Evolutionary conservation across 371 early-diverging fungal genomes (phyloP), one percentile per base, ranked within the genome.

Genomic region (Sporodiniella umbellata): DNA sequence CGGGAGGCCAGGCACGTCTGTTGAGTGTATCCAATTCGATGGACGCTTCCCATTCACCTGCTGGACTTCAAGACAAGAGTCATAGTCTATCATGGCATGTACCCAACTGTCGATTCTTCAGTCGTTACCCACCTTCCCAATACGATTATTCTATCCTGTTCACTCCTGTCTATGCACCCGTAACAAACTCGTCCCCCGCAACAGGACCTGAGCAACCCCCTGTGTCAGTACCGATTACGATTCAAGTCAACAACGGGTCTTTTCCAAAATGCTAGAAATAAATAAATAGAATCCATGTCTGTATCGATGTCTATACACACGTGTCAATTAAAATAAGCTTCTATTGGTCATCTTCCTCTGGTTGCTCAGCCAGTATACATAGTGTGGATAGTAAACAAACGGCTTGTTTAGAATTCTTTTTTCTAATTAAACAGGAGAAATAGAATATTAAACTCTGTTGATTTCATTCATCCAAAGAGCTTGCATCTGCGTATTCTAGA

Each of bases 41-140:
- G 10, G 17, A 24, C 5, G 48, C 56, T n/a, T 25, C 31, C n/a
- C 43, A 53, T 45, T 60, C 48, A 10, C 50, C 64, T 12, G 53
- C 48, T 11, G 56, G 56, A 14, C 21, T 39, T 18, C 26, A 44
- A 15, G 53, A 37, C 24, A 23, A 44, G 12, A 33, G 47, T 14
- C 48, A 46, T 17, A 49, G 39, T 10, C 31, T 43, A 2, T 18
- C 11, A 14, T 64, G 56, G 50, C 55, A 33, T 19, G 46, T 43
- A n/a, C 60, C 60, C 28, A 60, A 56, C 33, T 64, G 64, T 21
- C 51, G 55, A 12, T 53, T 64, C 53, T 64, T 60, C 33, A 49
- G 45, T 6, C 52, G 64, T 14, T 64, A 64, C 39, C 56, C 56
- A 8, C 60, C 64, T 28, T 39, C 42, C 8, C 14, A 45, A 17